Conservation (phyloP, 2,329 filamentous ascomycete genomes). For the Aspergillus brasiliensis region DNA sequence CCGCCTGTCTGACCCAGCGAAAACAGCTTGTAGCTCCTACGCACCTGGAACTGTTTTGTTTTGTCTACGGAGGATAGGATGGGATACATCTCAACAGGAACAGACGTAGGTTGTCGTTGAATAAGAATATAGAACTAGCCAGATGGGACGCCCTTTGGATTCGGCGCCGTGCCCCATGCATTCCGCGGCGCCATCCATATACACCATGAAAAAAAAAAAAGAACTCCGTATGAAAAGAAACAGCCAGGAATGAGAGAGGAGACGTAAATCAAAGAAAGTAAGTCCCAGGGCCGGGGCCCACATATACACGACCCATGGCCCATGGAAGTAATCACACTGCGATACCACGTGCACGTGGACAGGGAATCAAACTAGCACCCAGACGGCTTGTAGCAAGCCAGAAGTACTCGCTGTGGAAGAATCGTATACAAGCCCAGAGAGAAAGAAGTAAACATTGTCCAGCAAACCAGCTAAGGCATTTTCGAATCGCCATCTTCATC, state of each 20-base stretch:
- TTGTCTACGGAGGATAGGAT: neutral
- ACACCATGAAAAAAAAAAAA: too few species aligned
- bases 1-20: neutral
- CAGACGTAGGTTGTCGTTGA: neutral
- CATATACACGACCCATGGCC: neutral
- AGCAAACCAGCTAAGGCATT: conserved; percentile 30
- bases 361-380: conserved; percentile 9
- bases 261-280: neutral
- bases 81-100: neutral
- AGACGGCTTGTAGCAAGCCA: conserved; percentile 5
- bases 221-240: neutral
- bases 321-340: neutral
- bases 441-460: conserved; percentile 11
- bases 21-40: neutral
- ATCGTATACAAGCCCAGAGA: conserved; percentile 11
- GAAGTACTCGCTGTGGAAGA: conserved; percentile 7
- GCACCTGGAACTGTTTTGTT: neutral
- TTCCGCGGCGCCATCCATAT: neutral
- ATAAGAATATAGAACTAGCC: neutral
- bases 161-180: neutral
- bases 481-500: conserved; percentile 41
- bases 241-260: neutral
- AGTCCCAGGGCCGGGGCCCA: neutral
- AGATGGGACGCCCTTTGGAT: neutral
- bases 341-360: conserved; percentile 6